Evolutionary conservation across 2,329 filamentous ascomycete genomes (phyloP).

Genomic region (Alternaria sp.): DNA sequence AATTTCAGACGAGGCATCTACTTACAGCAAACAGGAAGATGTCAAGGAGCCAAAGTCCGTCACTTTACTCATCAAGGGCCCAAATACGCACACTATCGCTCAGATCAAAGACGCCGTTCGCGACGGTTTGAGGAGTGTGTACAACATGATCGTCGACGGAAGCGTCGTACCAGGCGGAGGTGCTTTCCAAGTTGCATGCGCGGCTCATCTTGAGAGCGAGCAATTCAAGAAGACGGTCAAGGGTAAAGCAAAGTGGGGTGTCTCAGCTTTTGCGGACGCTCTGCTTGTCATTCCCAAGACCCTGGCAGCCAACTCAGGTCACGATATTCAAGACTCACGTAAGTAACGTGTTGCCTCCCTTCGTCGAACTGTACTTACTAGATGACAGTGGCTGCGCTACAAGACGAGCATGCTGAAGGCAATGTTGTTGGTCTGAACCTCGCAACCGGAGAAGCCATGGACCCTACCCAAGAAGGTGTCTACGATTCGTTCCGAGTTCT

Average conservation of each 20-base stretch:
- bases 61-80: slow-evolving; percentile 96
- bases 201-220: slow-evolving; percentile 84
- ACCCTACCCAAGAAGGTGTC: slow-evolving; percentile 88
- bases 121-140: slow-evolving; percentile 92
- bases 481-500: slow-evolving; percentile 97
- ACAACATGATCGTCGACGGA: slow-evolving; percentile 99
- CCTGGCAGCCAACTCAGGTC: slow-evolving; percentile 91
- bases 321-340: slow-evolving; percentile 95
- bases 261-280: slow-evolving; percentile 92
- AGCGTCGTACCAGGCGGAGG: slow-evolving; percentile 94
- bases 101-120: slow-evolving; percentile 97
- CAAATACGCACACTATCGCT: slow-evolving; percentile 93
- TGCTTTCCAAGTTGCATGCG: slow-evolving; percentile 94
- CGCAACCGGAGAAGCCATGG: slow-evolving; percentile 89
- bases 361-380: slow-evolving; percentile 21
- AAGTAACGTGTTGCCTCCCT: slow-evolving; percentile 52
- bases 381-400: slow-evolving; percentile 75
- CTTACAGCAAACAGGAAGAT: slow-evolving; percentile 67
- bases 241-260: slow-evolving; percentile 97
- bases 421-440: slow-evolving; percentile 87
- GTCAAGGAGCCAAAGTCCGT: slow-evolving; percentile 99
- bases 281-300: slow-evolving; percentile 97
- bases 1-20: not conserved
- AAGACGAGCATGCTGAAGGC: slow-evolving; percentile 85
- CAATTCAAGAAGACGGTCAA: slow-evolving; percentile 89